Base-by-base conservation (phyloP, 2,329 filamentous ascomycete genomes). In the Zymoseptoria passerinii region DNA sequence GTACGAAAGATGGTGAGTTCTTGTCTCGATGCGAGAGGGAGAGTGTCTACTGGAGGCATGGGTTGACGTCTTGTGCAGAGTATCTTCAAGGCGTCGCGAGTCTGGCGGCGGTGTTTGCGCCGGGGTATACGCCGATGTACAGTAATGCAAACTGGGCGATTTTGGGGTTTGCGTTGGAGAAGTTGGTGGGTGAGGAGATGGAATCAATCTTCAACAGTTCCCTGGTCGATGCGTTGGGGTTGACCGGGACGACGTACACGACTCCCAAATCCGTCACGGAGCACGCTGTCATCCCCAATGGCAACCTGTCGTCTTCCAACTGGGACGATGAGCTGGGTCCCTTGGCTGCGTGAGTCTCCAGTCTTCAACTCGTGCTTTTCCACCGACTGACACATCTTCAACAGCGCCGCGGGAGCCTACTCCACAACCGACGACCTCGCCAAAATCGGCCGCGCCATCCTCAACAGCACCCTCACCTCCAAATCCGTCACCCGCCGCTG, bases 401-500 rank as follows among this genome's bases (percentile, higher is more conserved):
- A 1, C 35, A 57, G 55, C 4, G 61, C 61, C 5, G 61, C 57
- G 19, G 61, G 61, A 29, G 57, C 56, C 10, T 63, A 58, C 40
- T 61, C 63, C 13, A 61, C 63, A n/a, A 58, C 60, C 48, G 61
- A 63, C 28, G 63, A 63, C 48, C 54, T 63, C 20, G 63, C 61
- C 5, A 19, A 28, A 4, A 58, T 80, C 16, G 74, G 73, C 9
- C 65, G 72, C 10, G 74, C 75, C 2, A 78, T 81, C 48, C 68
- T 79, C 3, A 71, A 64, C 18, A 70, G 76, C 63, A 70, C 72
- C n/a, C 70, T 80, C 8, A 72, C 80, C 3, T 66, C 73, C 0
- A 67, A 73, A 0, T 63, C 64, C 6, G 60, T 73, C 51, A 79
- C 79, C 0, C 70, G 76, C 1, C 65, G 69, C 19, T 81, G 78